Conservation (phyloP, 2,329 filamentous ascomycete species). For the Botryotinia calthae region DNA sequence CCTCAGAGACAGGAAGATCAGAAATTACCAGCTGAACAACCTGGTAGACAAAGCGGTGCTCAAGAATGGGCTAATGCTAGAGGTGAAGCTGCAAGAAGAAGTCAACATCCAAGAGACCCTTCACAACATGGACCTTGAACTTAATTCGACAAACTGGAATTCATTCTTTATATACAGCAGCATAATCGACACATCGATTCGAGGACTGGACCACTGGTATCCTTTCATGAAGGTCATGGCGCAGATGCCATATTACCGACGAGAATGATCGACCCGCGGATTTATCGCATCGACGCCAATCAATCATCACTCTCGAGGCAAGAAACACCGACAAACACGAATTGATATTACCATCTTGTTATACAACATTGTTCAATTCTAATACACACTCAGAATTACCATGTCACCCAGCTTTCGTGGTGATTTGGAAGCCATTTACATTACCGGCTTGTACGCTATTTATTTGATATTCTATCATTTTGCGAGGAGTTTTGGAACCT, state of each 20-base stretch:
- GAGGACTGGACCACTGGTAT: not conserved
- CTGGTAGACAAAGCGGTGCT: constrained; percentile 50
- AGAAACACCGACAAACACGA: not conserved
- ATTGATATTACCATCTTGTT: not conserved
- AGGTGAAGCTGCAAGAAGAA: constrained; percentile 43
- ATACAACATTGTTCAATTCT: not conserved
- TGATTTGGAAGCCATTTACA: not conserved
- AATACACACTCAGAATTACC: not conserved
- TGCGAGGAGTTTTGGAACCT: constrained; percentile 1
- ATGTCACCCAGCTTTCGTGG: not conserved
- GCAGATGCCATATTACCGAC: not conserved
- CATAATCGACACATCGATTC: not conserved
- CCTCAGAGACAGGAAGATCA: constrained; percentile 48
- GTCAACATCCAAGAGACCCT: constrained; percentile 46
- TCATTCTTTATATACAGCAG: not conserved
- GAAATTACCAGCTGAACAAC: constrained; percentile 60
- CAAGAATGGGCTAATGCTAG: constrained; percentile 51
- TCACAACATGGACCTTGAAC: constrained; percentile 41
- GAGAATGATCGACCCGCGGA: not conserved
- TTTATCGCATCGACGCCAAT: not conserved
- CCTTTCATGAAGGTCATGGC: not conserved
- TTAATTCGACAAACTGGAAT: constrained; percentile 6
- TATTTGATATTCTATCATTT: not conserved
- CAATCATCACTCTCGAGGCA: not conserved
- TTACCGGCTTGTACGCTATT: constrained; percentile 12